Evolutionary conservation across 1,284 basidiomycete species (phyloP), one percentile per base, ranked within the genome.

Genomic region (Puccinia triticina): DNA sequence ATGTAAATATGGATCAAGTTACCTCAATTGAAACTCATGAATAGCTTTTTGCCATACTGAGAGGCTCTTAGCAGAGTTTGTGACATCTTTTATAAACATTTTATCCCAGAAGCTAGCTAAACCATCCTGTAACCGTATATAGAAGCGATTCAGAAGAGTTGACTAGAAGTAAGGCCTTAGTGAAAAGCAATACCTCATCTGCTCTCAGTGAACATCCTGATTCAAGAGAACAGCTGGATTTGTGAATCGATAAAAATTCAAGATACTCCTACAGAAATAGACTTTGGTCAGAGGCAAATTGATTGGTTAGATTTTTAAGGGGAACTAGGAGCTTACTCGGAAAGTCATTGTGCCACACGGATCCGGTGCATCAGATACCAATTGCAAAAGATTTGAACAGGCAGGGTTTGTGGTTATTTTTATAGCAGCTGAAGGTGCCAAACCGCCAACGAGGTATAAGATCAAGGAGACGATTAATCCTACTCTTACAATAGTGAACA

Each of bases 161-260:
- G n/a, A 69, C 16, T 26, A 46, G 4, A 14, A 48, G 40, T 69
- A n/a, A 26, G 18, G 12, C 16, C 11, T 48, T 26, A 48, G 48
- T 69, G 14, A n/a, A 69, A 69, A 29, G 5, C 21, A 43, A 12
- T 69, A 69, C 66, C 40, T 46, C 40, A 48, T 69, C 23, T 40
- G n/a, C 29, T n/a, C 23, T 69, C 7, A 46, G n/a, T 69, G 66
- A 69, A 37, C 66, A 69, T 46, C 66, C 66, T 46, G 66, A 69
- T 48, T 69, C 40, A 11, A 69, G 16, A 26, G 66, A 69, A 29
- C 40, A 69, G 26, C 66, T 48, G 23, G 66, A 69, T 37, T 26
- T 43, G 26, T 69, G 26, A 26, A 69, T 21, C 23, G 7, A 1
- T 43, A 69, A 69, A 29, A 26, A 3, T 16, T 48, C 23, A 69